Evolutionary conservation across 139 green algal species (phyloP).

Genomic region (Ettlia oleoabundans): DNA sequence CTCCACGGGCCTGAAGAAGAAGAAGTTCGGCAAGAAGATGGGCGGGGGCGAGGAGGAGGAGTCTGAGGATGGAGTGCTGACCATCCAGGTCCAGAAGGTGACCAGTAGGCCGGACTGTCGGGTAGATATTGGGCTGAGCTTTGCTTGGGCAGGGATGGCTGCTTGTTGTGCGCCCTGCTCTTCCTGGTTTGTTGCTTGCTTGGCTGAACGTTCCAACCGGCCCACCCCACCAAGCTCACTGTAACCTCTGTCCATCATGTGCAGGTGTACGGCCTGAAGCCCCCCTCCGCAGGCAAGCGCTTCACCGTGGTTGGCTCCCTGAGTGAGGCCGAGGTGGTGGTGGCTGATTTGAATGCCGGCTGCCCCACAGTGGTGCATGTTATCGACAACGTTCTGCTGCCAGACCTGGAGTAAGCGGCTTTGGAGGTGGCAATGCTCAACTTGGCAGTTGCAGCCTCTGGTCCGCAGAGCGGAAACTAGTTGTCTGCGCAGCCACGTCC

Average conservation of each 20-base stretch:
- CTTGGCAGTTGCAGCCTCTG: too few relatives aligned
- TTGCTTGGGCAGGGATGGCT: background rate
- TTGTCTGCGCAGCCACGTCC: too few relatives aligned
- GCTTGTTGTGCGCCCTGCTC: background rate
- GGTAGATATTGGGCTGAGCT: background rate
- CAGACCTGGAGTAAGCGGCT: too few relatives aligned
- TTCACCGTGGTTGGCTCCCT: conserved; percentile 5
- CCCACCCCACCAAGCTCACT: background rate
- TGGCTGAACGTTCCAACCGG: too few relatives aligned
- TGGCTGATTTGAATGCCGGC: conserved; percentile 28
- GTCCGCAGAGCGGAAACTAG: too few relatives aligned
- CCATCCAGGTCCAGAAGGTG: conserved; percentile 21
- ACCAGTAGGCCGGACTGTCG: background rate
- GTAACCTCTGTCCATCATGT: background rate
- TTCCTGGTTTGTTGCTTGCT: too few relatives aligned
- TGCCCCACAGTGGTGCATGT: conserved; percentile 39
- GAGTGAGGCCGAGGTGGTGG: background rate
- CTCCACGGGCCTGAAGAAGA: background rate
- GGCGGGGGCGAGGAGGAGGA: background rate
- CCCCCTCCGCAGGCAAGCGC: background rate
- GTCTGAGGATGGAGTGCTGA: conserved; percentile 15
- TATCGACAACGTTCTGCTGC: conserved; percentile 27
- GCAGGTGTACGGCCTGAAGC: conserved; percentile 9
- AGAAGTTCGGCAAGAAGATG: too few relatives aligned
- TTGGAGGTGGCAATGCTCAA: too few relatives aligned